Base-by-base conservation (phyloP, 2,329 filamentous ascomycete species). In the Shiraia bambusicola region DNA sequence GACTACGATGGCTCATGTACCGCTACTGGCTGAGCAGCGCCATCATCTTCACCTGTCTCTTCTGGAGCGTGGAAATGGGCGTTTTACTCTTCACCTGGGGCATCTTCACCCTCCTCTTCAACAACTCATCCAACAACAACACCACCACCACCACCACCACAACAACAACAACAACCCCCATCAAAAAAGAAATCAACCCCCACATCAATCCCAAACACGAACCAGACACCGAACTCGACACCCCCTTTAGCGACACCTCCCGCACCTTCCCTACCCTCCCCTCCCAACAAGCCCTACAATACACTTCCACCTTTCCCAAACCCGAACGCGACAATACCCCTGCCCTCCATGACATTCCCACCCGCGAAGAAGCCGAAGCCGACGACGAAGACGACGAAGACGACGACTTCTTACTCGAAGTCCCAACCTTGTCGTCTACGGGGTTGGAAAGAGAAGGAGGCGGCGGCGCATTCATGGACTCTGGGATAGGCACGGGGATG, bases 1-100 rank as follows among this genome's bases (percentile, higher is more conserved):
- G 92, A 0, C 66, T 96, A 47, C 75, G 80, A 64, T 80, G 70
- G 53, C 58, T 91, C 40, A 95, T 98, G 87, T 93, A 93, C 59
- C 83, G 88, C 47, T 85, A 92, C 71, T 82, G 86, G 10, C 59
- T 93, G 26, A 66, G 82, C 2, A 83, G 83, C 4, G 90, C 89
- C 44, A 37, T 86, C 1, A 59, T 84, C 1, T 86, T 90, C 57
- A 87, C 84, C 0, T 67, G 73, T 1, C 54, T 80, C 0, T 96
- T 96, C 68, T 97, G 91, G 89, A 63, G 73, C 1, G 80, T 82
- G 10, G 89, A 92, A 61, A 76, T 94, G 58, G 50, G 82, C 0
- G 85, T 84, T 29, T 80, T 87, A 64, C 73, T 76, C 1, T 27
- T 83, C 1, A 83, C 80, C 0, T 95, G 88, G 85, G 64, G 78